Conservation (phyloP, 345 rosid species). For the Eucalyptus cloeziana region DNA sequence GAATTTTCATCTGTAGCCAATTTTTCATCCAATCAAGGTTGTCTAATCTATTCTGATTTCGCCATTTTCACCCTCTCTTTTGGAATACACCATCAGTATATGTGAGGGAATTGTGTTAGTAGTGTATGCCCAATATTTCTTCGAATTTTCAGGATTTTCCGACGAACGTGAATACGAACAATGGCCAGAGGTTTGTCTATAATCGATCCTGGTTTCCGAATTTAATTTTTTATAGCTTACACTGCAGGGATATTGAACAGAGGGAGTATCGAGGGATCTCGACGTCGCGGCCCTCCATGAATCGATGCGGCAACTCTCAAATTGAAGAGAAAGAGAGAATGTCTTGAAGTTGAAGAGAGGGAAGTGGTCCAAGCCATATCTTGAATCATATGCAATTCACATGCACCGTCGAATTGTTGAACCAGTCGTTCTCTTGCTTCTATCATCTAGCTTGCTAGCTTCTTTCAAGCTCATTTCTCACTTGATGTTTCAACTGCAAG, state of each 20-base stretch:
- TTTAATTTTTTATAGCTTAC: too few relatives aligned
- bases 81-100: too few relatives aligned
- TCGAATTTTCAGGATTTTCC: too few relatives aligned
- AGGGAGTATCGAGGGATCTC: too few relatives aligned
- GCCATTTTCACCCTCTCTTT: conserved; percentile 10
- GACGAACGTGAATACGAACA: too few relatives aligned
- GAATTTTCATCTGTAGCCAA: neutral
- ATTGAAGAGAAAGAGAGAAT: neutral
- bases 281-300: too few relatives aligned
- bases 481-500: neutral
- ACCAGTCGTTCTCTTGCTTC: neutral
- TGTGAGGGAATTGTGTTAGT: too few relatives aligned
- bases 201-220: too few relatives aligned
- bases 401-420: neutral
- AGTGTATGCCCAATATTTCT: too few relatives aligned
- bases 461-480: neutral
- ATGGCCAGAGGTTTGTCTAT: too few relatives aligned
- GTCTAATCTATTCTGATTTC: conserved; percentile 58
- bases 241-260: too few relatives aligned
- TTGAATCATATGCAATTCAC: neutral
- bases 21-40: neutral
- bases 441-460: neutral
- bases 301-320: too few relatives aligned
- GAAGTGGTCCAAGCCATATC: neutral
- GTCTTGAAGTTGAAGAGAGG: neutral